Base-by-base conservation (phyloP, 768 basidiomycete species). In the Hysterangium stoloniferum region DNA sequence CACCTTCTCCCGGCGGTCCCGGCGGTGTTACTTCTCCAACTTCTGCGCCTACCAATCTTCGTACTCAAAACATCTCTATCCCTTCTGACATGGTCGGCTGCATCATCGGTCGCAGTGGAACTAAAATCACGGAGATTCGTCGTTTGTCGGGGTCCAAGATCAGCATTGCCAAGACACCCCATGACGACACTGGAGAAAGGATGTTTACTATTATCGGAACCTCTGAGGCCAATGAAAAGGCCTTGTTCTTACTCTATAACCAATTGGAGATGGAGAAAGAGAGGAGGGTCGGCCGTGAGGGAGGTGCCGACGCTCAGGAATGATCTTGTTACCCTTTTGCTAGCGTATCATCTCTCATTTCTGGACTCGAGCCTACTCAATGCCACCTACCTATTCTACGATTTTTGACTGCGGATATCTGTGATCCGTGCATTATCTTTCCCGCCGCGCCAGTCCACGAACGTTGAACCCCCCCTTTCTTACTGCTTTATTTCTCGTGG, bases 181-280 rank as follows among this genome's bases (percentile, higher is more conserved):
- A 98, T 63, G 96, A 98, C 61, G 96, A 98, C 62, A 93, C 94
- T 35, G 96, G 95, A 61, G 96, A 99, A 73, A 79, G 96, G 58
- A 97, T 99, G 95, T 99, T 99, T 73, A 92, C 96, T 55, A 98
- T 99, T 65, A 77, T 96, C 41, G 96, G 96, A 49, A 92, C 92
- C 11, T 87, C 91, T 42, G 90, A 93, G 68, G 86, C 90, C 58
- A 97, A 96, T 67, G 95, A 99, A 71, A 95, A 97, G 70, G 96
- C 96, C 2, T 71, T 99, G 52, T 98, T 95, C 76, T 72, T 99
- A 54, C 77, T 99, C 55, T 99, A 98, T 71, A 93, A 95, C 62
- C 95, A 96, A 64, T 73, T 95, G 56, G 94, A 96, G 71, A 92
- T 83, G 64, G 91, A 94, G 78, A 95, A 95, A 72, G 90, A 94